These are phyloP conservation scores for Herpotrichia juniperi DNA, from an alignment of 2,329 filamentous ascomycete species.

Conservation along the genomic window DNA sequence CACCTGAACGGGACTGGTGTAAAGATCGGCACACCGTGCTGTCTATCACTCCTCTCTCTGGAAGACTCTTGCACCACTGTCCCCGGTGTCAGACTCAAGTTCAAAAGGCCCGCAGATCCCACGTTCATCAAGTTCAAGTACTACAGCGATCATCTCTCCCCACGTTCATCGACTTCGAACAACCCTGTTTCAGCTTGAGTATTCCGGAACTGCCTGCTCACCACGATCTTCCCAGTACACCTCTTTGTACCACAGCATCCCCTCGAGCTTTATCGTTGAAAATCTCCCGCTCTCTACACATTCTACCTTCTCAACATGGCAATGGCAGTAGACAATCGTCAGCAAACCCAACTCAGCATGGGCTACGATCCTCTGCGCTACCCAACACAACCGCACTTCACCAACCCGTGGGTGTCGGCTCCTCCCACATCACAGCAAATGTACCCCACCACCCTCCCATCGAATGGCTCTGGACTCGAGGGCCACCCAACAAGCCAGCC, in stretches of 20 bases:
- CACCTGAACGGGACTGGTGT: conserved; percentile 39
- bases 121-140: conserved; percentile 42
- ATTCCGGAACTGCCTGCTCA: conserved; percentile 24
- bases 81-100: conserved; percentile 44
- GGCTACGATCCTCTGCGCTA: conserved; percentile 83
- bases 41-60: conserved; percentile 44
- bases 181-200: conserved; percentile 41
- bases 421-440: conserved; percentile 62
- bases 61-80: conserved; percentile 38
- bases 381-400: conserved; percentile 72
- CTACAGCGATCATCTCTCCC: conserved; percentile 53
- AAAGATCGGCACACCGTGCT: conserved; percentile 45
- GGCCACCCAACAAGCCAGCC: conserved; percentile 56
- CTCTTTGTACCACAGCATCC: conserved; percentile 31
- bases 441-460: conserved; percentile 70
- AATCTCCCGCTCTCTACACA: conserved; percentile 11
- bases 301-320: conserved; percentile 66
- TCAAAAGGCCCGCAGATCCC: conserved; percentile 57
- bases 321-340: conserved; percentile 91
- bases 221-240: conserved; percentile 28
- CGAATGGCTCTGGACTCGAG: conserved; percentile 54
- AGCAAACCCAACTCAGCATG: conserved; percentile 70
- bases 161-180: conserved; percentile 52
- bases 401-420: conserved; percentile 81
- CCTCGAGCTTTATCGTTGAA: conserved; percentile 16